Base-by-base conservation (phyloP, 1,284 basidiomycete genomes). In the Pterula multifida region DNA sequence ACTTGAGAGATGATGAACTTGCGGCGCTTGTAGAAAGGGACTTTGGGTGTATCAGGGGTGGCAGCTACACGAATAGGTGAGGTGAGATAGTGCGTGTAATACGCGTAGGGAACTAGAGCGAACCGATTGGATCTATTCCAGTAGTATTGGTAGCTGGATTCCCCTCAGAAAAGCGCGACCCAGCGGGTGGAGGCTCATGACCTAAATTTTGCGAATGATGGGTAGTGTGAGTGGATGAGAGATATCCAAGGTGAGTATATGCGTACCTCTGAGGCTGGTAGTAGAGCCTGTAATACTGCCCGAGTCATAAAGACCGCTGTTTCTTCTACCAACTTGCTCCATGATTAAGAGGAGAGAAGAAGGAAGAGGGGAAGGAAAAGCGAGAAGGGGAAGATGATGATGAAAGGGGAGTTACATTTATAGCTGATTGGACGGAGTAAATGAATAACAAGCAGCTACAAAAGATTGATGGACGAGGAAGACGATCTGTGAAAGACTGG, bases 181-280 rank as follows among this genome's bases (percentile, higher is more conserved):
- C 68, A 19, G 72, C 68, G 23, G 65, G 67, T 3, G 55, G 50
- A 23, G 57, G 61, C 36, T 65, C 69, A 60, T 72, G 64, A 26
- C 56, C 74, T 75, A 42, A 2, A 45, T 26, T 11, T n/a, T 21
- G 36, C 17, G 6, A 32, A 45, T 47, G 26, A 32, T 19, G 35
- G 52, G 21, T 21, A 46, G 17, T 26, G 50, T 45, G 15, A 50
- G 19, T 39, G 23, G 28, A 52, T 44, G 53, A 44, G 22, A 22
- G 47, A 22, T 24, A 19, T 26, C 28, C 39, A 44, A 12, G 19
- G 44, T 49, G 44, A 25, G 36, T 25, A 23, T 45, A 52, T n/a
- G n/a, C 57, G 11, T 52, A 75, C 74, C 67, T 60, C 61, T 58
- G 28, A 76, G 57, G 13, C 69, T 67, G 47, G 65, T 61, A 46